phyloP scores from a whole-genome alignment of 2,329 filamentous ascomycete genomes.

The Metarhizium anisopliae region DNA sequence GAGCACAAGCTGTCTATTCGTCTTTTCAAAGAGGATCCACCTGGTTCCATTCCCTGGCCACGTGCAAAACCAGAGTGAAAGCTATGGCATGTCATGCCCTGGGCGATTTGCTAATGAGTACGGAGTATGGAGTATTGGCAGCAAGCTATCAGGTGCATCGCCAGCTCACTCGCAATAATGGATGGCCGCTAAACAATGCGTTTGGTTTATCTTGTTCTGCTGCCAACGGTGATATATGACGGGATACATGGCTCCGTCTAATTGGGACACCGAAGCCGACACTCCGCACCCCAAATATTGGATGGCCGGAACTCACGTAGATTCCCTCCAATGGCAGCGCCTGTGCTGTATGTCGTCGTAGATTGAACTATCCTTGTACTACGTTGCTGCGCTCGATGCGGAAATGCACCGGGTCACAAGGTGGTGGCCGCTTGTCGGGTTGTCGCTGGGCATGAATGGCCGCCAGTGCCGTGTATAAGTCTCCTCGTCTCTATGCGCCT shows the following conservation, averaged over 20 bases:
- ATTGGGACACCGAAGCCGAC: neutral
- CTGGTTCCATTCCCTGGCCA: neutral
- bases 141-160: neutral
- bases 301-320: neutral
- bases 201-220: neutral
- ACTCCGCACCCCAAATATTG: neutral
- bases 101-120: neutral
- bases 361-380: neutral
- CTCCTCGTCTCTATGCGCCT: neutral
- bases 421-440: constrained; percentile 5
- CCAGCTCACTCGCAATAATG: neutral
- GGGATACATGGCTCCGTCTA: neutral
- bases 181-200: neutral
- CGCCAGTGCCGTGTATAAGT: neutral
- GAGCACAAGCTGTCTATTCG: neutral
- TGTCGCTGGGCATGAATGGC: neutral
- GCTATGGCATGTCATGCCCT: neutral
- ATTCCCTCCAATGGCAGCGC: neutral
- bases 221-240: neutral
- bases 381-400: neutral
- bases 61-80: neutral
- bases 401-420: neutral
- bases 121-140: neutral
- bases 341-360: neutral
- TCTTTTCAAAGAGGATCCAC: neutral